Percentiles rank a stretch among this genome's conserved stretches.
Conservation (phyloP, 2,329 filamentous ascomycete species). For the Curvularia sp. region DNA sequence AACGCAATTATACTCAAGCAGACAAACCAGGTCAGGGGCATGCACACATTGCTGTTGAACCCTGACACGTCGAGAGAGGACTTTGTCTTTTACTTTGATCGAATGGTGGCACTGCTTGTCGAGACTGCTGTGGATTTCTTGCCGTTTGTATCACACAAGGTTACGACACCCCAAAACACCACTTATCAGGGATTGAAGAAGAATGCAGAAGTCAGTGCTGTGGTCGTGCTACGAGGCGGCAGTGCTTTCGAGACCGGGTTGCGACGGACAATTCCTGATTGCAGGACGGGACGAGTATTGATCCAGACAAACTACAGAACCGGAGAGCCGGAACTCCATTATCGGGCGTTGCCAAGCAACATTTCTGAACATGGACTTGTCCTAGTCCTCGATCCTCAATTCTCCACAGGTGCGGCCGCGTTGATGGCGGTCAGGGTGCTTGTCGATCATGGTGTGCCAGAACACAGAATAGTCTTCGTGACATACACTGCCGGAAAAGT, state of each 20-base stretch:
- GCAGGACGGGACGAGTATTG: constrained; percentile 83
- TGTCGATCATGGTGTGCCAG: constrained; percentile 87
- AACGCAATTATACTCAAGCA: constrained; percentile 77
- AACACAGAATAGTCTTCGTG: constrained; percentile 87
- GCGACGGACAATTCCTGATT: constrained; percentile 90
- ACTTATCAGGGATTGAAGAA: constrained; percentile 74
- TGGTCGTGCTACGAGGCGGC: constrained; percentile 87
- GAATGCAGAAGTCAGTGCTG: constrained; percentile 71
- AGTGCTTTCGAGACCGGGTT: constrained; percentile 87
- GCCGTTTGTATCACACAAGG: constrained; percentile 67
- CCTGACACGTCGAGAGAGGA: constrained; percentile 81
- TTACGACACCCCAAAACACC: constrained; percentile 74
- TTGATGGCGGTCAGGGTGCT: constrained; percentile 97
- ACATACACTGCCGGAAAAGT: constrained; percentile 88
- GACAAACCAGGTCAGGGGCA: constrained; percentile 81
- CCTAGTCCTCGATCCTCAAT: constrained; percentile 88
- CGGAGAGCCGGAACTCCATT: constrained; percentile 92
- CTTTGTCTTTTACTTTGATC: constrained; percentile 97
- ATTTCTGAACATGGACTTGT: constrained; percentile 80
- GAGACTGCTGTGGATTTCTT: constrained; percentile 67
- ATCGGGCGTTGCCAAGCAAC: constrained; percentile 75
- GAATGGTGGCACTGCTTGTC: constrained; percentile 81
- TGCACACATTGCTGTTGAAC: constrained; percentile 89
- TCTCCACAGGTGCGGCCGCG: constrained; percentile 84
- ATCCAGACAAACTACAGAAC: constrained; percentile 78